phyloP scores from a whole-genome alignment of 805 yeast species.

The Deakozyma indianensis region DNA sequence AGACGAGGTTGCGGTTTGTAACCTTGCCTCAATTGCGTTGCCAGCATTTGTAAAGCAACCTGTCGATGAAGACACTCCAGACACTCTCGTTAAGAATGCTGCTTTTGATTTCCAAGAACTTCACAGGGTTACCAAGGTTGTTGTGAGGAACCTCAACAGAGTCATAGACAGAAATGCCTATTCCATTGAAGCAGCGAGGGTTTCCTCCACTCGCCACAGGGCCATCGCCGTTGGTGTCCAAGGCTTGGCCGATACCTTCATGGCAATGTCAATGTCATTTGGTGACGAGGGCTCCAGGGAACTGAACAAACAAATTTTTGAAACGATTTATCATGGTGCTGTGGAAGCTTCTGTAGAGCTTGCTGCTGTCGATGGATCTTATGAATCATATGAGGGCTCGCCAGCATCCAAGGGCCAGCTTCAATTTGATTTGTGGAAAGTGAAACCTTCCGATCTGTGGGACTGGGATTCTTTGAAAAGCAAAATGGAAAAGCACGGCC shows the following conservation, averaged over 20 bases:
- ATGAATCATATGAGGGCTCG: constrained; percentile 60
- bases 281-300: constrained; percentile 60
- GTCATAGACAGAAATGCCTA: constrained; percentile 73
- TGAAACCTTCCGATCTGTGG: constrained; percentile 55
- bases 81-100: constrained; percentile 30
- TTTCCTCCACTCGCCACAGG: constrained; percentile 61
- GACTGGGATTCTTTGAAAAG: constrained; percentile 64
- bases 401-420: constrained; percentile 72
- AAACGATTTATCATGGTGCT: constrained; percentile 88
- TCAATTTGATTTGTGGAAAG: constrained; percentile 78
- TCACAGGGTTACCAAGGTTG: constrained; percentile 58
- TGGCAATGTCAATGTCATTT: constrained; percentile 61
- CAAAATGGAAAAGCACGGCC: constrained; percentile 42
- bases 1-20: constrained; percentile 93
- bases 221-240: constrained; percentile 93
- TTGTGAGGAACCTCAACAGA: constrained; percentile 60
- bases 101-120: constrained; percentile 53
- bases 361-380: constrained; percentile 54
- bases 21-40: constrained; percentile 79
- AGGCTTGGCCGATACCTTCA: constrained; percentile 81
- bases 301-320: constrained; percentile 71
- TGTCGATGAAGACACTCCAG: constrained; percentile 11
- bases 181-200: constrained; percentile 58
- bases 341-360: constrained; percentile 71
- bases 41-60: constrained; percentile 46